Percentiles rank a stretch among this genome's conserved stretches.
Conservation (phyloP, 768 basidiomycete genomes). For the Rhodotorula babjevae region DNA sequence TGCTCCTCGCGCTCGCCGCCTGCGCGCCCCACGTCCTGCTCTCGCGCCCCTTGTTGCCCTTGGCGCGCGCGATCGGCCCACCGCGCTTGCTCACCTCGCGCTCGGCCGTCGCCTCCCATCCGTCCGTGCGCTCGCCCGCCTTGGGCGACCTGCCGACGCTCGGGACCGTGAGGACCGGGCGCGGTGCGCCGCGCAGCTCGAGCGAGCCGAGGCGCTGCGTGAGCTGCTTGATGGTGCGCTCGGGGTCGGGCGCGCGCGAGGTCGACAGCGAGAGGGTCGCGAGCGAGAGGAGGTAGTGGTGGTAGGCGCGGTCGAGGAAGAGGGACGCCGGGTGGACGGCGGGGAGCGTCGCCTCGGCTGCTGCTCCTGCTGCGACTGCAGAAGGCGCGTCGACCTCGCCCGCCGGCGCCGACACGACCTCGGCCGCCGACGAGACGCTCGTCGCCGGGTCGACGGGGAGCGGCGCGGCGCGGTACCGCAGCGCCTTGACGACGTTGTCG, state of each 20-base stretch:
- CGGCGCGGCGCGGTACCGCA: constrained; percentile 25
- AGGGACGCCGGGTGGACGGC: constrained; percentile 15
- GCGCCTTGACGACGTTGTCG: constrained; percentile 39
- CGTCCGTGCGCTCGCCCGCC: constrained; percentile 24
- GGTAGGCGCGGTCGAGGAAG: constrained; percentile 38
- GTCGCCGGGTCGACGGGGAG: constrained; percentile 3
- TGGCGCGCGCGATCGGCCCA: constrained; percentile 27
- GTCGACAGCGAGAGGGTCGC: constrained; percentile 29
- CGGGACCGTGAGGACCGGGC: constrained; percentile 30
- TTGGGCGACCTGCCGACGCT: constrained; percentile 4
- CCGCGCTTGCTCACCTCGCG: background rate
- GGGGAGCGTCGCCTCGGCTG: background rate
- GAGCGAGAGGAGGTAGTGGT: constrained; percentile 38
- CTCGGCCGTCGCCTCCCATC: constrained; percentile 3
- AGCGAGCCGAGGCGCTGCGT: constrained; percentile 17
- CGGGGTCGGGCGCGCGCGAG: constrained; percentile 5
- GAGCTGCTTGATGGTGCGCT: constrained; percentile 19
- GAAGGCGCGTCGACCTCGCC: background rate
- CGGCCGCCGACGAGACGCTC: constrained; percentile 1
- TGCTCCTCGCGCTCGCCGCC: background rate
- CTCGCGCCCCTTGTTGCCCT: constrained; percentile 13
- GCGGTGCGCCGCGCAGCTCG: constrained; percentile 18
- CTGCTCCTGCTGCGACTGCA: too few species aligned
- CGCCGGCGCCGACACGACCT: background rate
- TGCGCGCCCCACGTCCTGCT: background rate